These are phyloP conservation scores for Blastomyces emzantsi DNA, from an alignment of 2,329 filamentous ascomycete genomes.

Conservation along the genomic window DNA sequence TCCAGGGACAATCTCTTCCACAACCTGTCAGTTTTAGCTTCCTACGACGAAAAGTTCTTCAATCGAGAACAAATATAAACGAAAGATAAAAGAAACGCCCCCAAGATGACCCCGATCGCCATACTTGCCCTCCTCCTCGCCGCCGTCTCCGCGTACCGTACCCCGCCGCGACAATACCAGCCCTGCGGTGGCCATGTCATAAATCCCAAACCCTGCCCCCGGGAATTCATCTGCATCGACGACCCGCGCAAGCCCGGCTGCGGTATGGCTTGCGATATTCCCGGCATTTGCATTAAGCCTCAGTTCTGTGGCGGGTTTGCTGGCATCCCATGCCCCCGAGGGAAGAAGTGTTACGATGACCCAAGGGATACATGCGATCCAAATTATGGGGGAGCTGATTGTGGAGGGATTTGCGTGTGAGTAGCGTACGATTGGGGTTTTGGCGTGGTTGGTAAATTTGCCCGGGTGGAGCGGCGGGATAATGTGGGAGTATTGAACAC, in stretches of 20 bases:
- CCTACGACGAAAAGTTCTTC: neutral
- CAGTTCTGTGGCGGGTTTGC: conserved; percentile 7
- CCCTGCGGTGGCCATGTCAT: neutral
- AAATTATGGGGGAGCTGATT: conserved; percentile 7
- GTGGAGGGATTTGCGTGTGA: conserved; percentile 5
- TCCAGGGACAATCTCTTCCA: neutral
- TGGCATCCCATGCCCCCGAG: neutral
- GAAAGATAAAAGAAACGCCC: neutral
- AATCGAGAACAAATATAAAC: too few relatives aligned
- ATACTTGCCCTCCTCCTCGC: neutral
- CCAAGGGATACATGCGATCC: conserved; percentile 7
- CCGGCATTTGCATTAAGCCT: conserved; percentile 1
- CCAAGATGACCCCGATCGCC: neutral
- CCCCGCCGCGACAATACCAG: neutral
- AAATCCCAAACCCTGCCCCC: neutral
- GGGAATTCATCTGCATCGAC: neutral
- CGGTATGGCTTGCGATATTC: neutral
- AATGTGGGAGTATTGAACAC: too few relatives aligned
- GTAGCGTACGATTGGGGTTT: neutral
- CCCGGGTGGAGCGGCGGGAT: too few relatives aligned
- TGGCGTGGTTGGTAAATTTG: neutral
- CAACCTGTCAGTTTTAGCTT: neutral
- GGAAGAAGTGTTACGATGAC: conserved; percentile 5
- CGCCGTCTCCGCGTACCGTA: neutral
- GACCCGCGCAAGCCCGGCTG: conserved; percentile 2